Base-by-base conservation (phyloP, 352 stramenopile genomes). In the Globisporangium cederbergense region DNA sequence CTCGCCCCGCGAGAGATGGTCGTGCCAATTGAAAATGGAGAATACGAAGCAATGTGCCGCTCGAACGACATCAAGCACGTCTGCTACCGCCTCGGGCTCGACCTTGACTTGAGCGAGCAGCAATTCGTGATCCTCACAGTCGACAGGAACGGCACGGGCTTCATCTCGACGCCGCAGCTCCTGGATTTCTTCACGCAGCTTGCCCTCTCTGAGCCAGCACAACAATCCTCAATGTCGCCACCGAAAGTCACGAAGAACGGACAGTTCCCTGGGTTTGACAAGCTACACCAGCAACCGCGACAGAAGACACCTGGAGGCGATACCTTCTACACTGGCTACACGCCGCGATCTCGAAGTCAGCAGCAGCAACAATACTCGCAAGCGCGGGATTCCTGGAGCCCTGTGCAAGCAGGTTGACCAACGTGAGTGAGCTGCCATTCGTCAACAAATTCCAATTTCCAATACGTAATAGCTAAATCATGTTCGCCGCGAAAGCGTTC, bases 41-140 rank as follows among this genome's bases (percentile, higher is more conserved):
- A 89, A 45, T 93, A 82, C 45, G 84, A 91, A 56, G 73, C 80
- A 18, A 87, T 78, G 30, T 93, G 84, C 30, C 75, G 81, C 22
- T 68, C 72, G 0, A 79, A 60, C 45, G 82, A 93, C 64, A 65
- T 93, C 57, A 91, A 90, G 55, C 73, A 93, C 58, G 80, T 88
- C 22, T 91, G 81, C 67, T 84, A 81, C 51, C 78, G 84, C 1
- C 78, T 93, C 25, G 81, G 81, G 1, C 68, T 93, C 1, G 81
- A 91, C 51, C 66, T 93, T 22, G 79, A 88, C 58, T n/a, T 81
- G 43, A 72, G 76, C 20, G 84, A 93, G 57, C 74, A 88, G 42
- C 70, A 83, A 25, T 88, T 89, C 40, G 63, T 93, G 25, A 66
- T 73, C 14, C 66, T 54, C 28, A 76, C 58, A 10, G 68, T 91